Conservation (phyloP, 805 yeast species). For the Kregervanrija delftensis region DNA sequence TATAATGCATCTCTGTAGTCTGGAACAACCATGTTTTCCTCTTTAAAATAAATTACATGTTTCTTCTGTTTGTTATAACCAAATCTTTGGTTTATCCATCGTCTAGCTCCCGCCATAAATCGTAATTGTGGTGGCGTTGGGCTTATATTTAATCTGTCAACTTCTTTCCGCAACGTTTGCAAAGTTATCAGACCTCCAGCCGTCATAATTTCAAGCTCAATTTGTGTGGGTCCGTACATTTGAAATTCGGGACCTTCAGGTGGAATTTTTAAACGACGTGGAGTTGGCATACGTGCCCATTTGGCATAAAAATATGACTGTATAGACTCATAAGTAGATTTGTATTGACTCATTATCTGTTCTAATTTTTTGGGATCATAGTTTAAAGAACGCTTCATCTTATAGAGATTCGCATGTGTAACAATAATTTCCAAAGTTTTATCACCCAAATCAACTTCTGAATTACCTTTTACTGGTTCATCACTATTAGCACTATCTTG, state of each 20-base stretch:
- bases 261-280: not conserved
- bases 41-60: constrained; percentile 22
- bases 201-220: constrained; percentile 23
- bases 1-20: constrained; percentile 24
- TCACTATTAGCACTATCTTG: not conserved
- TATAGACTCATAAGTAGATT: constrained; percentile 16
- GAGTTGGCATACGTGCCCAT: constrained; percentile 16
- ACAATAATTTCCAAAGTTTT: not conserved
- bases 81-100: constrained; percentile 29
- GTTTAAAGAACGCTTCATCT: not conserved
- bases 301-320: constrained; percentile 18
- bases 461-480: not conserved
- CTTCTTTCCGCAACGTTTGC: constrained; percentile 18
- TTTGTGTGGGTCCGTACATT: constrained; percentile 28
- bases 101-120: constrained; percentile 24
- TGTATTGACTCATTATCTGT: constrained; percentile 6
- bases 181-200: constrained; percentile 24
- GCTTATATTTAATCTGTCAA: constrained; percentile 17
- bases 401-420: constrained; percentile 1
- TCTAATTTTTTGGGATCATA: constrained; percentile 3
- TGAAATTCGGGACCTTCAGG: constrained; percentile 16
- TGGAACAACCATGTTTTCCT: constrained; percentile 23
- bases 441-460: not conserved
- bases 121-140: constrained; percentile 26
- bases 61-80: constrained; percentile 13